Conservation (phyloP, 148 eudicot genomes). For the Rhododendron kiyosumense region DNA sequence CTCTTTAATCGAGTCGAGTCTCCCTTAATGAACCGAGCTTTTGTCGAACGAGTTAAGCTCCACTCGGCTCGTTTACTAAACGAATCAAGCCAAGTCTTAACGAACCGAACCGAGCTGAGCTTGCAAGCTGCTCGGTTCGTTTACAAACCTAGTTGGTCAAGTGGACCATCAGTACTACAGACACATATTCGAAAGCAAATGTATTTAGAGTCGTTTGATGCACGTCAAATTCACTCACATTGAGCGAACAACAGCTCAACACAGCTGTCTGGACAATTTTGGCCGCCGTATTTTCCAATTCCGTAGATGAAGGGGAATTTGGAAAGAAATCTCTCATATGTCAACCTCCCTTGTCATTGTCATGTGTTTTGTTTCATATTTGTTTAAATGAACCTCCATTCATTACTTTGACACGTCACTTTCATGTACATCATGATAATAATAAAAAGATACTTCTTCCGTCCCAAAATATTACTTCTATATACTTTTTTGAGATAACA, state of each 20-base stretch:
- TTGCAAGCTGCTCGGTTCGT: too few species aligned
- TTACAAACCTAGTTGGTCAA: too few species aligned
- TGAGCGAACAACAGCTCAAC: neutral
- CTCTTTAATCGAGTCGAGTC: too few species aligned
- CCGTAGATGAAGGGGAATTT: neutral
- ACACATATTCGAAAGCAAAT: neutral
- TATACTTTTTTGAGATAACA: too few species aligned
- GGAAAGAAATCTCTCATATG: neutral
- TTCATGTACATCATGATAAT: neutral
- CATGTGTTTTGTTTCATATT: neutral
- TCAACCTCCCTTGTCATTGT: neutral
- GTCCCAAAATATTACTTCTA: too few species aligned
- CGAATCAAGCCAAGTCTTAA: too few species aligned
- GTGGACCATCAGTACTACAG: neutral
- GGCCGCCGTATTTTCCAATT: neutral
- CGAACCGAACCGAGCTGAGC: too few species aligned
- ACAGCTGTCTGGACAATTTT: neutral
- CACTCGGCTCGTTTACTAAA: too few species aligned
- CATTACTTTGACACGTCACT: neutral
- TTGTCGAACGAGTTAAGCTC: too few species aligned
- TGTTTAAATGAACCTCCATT: neutral
- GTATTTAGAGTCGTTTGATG: neutral
- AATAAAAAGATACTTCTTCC: too few species aligned
- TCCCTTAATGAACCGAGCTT: too few species aligned
- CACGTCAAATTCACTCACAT: neutral